Percentiles rank a stretch among this genome's conserved stretches.
phyloP scores from a whole-genome alignment of 2,329 filamentous ascomycete species.

The Paraphaeosphaeria minitans region DNA sequence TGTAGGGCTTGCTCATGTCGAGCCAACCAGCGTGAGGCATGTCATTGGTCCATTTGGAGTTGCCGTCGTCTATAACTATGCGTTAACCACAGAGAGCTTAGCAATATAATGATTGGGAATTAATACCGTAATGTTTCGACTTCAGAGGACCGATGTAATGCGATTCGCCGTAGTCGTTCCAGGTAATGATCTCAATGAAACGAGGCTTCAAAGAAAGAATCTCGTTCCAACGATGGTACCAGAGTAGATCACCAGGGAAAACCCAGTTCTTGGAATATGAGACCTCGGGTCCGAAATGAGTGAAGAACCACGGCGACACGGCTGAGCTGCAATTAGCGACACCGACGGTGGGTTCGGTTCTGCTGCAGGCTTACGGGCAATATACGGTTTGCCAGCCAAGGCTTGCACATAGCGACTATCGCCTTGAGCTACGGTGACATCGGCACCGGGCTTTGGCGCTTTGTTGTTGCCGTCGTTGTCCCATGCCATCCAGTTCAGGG shows the following conservation, averaged over 20 bases:
- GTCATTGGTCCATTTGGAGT: conserved; percentile 36
- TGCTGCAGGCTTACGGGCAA: conserved; percentile 21
- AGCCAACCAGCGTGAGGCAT: conserved; percentile 60
- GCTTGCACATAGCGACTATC: conserved; percentile 23
- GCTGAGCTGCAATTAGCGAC: conserved; percentile 10
- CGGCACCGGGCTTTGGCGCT: conserved; percentile 22
- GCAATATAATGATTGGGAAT: too few relatives aligned
- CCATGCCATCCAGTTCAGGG: conserved; percentile 35
- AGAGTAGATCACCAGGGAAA: conserved; percentile 65
- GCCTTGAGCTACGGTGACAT: conserved; percentile 21
- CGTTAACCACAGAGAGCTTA: too few relatives aligned
- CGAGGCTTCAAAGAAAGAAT: background rate
- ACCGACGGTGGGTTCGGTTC: background rate
- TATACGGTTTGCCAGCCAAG: conserved; percentile 42
- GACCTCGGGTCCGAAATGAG: conserved; percentile 54
- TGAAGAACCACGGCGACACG: conserved; percentile 60
- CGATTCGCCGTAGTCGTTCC: conserved; percentile 48
- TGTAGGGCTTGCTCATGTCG: conserved; percentile 60
- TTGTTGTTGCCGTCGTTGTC: conserved; percentile 30
- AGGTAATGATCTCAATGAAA: conserved; percentile 45
- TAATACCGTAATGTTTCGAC: conserved; percentile 38
- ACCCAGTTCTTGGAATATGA: conserved; percentile 66
- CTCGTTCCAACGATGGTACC: conserved; percentile 54
- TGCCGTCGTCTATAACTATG: too few relatives aligned
- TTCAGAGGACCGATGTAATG: conserved; percentile 49